Evolutionary conservation across 1,139 yeast species (phyloP), one percentile per base, ranked within the genome.

Genomic region (Lodderomyces theae): DNA sequence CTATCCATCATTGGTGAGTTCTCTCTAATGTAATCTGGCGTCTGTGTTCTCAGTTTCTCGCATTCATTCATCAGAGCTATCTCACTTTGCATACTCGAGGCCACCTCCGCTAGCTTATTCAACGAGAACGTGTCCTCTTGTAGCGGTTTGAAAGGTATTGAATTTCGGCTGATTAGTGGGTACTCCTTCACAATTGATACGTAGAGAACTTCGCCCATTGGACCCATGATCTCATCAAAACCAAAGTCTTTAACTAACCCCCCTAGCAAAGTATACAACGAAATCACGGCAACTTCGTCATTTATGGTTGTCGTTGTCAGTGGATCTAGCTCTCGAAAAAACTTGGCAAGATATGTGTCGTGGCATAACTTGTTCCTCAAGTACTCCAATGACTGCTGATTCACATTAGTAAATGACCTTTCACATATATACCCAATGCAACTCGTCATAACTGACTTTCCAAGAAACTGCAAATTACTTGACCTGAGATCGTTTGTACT

Each of bases 181-280:
- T 80, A 82, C 45, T 83, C 88, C 40, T 69, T 69, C 25, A 80
- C 59, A n/a, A 86, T 69, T 23, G 77, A 63, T 40, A 74, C 80
- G 53, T 81, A 84, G 48, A 86, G 76, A 6, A 85, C 70, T 48
- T 84, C 89, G 48, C 86, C 76, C 28, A 86, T 56, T 2, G 85
- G 82, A 44, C 72, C 69, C 49, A 84, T 62, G 18, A 82, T 70
- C 1, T 73, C 60, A 53, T 86, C 89, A 55, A 86, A 85, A 1
- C 95, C 95, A 63, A 82, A 86, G 58, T 86, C 95, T 51, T 80
- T 82, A 29, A 83, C 74, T 47, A 89, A 77, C 12, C 82, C 80
- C 2, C 95, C 95, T 21, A 86, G 54, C 18, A 84, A 57, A 22
- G 82, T 74, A 50, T 74, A 74, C 36, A 86, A 64, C 28, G 81